Conservation (phyloP, 1,284 basidiomycete species). For the Marasmius sp. region DNA sequence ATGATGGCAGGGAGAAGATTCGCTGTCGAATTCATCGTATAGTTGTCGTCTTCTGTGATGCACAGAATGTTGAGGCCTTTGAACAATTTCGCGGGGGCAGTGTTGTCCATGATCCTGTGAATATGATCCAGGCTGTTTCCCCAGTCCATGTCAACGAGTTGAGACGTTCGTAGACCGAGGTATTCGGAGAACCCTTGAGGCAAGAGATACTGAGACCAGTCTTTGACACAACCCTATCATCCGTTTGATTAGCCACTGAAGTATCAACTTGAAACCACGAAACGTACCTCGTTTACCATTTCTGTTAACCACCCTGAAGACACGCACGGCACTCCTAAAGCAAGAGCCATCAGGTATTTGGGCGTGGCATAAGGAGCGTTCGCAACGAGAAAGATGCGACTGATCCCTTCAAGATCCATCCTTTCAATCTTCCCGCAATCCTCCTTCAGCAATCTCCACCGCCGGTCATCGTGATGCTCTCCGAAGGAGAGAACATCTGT, state of each 20-base stretch:
- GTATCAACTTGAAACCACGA: background rate
- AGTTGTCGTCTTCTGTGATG: slow-evolving; percentile 52
- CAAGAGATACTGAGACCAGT: slow-evolving; percentile 69
- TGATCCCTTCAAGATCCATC: slow-evolving; percentile 33
- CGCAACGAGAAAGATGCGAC: slow-evolving; percentile 70
- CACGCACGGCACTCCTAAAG: slow-evolving; percentile 85
- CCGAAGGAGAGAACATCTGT: slow-evolving; percentile 46
- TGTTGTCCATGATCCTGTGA: slow-evolving; percentile 53
- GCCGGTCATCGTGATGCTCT: slow-evolving; percentile 14
- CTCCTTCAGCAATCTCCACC: slow-evolving; percentile 49
- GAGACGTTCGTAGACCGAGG: slow-evolving; percentile 56
- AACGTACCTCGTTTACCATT: slow-evolving; percentile 40
- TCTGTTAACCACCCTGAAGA: slow-evolving; percentile 59
- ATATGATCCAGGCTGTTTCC: slow-evolving; percentile 56
- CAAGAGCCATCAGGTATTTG: slow-evolving; percentile 81
- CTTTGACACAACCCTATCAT: slow-evolving; percentile 24
- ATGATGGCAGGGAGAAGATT: slow-evolving; percentile 41
- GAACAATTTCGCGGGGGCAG: slow-evolving; percentile 58
- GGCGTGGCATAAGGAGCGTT: slow-evolving; percentile 66
- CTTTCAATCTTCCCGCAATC: slow-evolving; percentile 45
- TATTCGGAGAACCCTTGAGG: slow-evolving; percentile 64
- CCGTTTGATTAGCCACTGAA: slow-evolving; percentile 20
- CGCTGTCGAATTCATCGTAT: background rate
- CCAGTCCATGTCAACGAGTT: slow-evolving; percentile 74
- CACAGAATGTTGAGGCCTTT: slow-evolving; percentile 52